Conservation (phyloP, 2,329 filamentous ascomycete species). For the Didymella sp. region DNA sequence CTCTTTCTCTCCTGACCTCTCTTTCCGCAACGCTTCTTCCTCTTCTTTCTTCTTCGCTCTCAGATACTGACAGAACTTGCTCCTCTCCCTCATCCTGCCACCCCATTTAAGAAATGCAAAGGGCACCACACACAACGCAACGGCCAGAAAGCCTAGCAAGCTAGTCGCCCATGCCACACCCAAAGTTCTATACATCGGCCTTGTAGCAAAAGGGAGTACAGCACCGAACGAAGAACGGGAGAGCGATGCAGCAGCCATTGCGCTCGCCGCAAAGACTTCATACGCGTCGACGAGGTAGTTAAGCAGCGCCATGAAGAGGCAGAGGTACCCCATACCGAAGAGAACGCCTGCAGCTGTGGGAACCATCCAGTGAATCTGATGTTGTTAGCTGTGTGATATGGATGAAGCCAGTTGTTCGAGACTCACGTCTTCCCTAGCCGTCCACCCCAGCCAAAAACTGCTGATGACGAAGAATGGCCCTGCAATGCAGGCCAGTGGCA, state of each 20-base stretch:
- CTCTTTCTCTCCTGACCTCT: slow-evolving; percentile 20
- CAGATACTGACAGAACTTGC: slow-evolving; percentile 68
- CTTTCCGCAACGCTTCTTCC: slow-evolving; percentile 29
- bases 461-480: slow-evolving; percentile 63
- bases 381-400: neutral
- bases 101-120: slow-evolving; percentile 66
- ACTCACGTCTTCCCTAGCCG: slow-evolving; percentile 38
- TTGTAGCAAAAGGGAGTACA: slow-evolving; percentile 55
- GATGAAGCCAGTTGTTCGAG: neutral
- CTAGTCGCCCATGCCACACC: slow-evolving; percentile 72
- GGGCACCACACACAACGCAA: slow-evolving; percentile 62
- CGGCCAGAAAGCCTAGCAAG: slow-evolving; percentile 58
- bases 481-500: slow-evolving; percentile 74
- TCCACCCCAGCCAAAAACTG: slow-evolving; percentile 56
- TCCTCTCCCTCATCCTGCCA: slow-evolving; percentile 61
- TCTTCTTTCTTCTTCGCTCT: slow-evolving; percentile 48
- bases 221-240: slow-evolving; percentile 80
- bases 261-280: slow-evolving; percentile 75
- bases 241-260: slow-evolving; percentile 84
- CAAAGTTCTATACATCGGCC: slow-evolving; percentile 69
- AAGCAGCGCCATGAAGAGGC: slow-evolving; percentile 60
- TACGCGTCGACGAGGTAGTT: slow-evolving; percentile 73
- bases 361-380: slow-evolving; percentile 51
- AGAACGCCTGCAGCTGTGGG: slow-evolving; percentile 52
- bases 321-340: slow-evolving; percentile 57